Conservation (phyloP, 495 filamentous ascomycete genomes). For the Hypoxylon rickii region DNA sequence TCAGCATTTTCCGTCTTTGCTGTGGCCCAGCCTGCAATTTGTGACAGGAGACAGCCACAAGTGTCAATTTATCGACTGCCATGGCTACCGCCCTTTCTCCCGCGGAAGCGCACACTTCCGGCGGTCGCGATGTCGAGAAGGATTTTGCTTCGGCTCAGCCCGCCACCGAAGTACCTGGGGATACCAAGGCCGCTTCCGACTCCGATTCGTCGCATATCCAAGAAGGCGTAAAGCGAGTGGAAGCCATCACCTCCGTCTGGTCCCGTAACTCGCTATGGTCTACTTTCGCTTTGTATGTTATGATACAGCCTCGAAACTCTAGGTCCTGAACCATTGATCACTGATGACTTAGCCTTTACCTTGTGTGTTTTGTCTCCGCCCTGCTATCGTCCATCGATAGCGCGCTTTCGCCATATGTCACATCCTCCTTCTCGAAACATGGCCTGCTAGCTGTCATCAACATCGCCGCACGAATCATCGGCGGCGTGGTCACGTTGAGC, state of each 20-base stretch:
- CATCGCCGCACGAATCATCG: conserved; percentile 55
- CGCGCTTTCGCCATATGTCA: conserved; percentile 45
- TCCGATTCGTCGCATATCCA: conserved; percentile 19
- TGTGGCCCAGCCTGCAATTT: not conserved
- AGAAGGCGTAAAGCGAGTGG: conserved; percentile 40
- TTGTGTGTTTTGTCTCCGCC: conserved; percentile 49
- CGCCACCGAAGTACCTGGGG: conserved; percentile 18
- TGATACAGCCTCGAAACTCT: not conserved
- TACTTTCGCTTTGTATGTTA: conserved; percentile 34
- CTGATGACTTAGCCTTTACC: conserved; percentile 36
- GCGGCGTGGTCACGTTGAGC: conserved; percentile 59
- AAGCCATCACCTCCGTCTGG: conserved; percentile 44
- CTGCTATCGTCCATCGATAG: conserved; percentile 42
- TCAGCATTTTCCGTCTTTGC: no score
- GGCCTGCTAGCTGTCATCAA: conserved; percentile 43
- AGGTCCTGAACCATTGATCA: conserved; percentile 12
- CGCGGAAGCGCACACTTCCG: conserved; percentile 1
- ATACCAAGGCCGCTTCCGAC: conserved; percentile 20
- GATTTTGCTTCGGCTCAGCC: conserved; percentile 4
- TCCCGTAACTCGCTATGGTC: conserved; percentile 30
- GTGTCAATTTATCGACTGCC: no score
- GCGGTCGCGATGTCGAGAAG: conserved; percentile 22
- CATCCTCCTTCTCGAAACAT: conserved; percentile 44
- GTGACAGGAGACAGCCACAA: not conserved
- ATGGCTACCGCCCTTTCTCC: conserved; percentile 9